These are phyloP conservation scores for Alloascoidea africana DNA, from an alignment of 805 yeast species.

Conservation along the genomic window DNA sequence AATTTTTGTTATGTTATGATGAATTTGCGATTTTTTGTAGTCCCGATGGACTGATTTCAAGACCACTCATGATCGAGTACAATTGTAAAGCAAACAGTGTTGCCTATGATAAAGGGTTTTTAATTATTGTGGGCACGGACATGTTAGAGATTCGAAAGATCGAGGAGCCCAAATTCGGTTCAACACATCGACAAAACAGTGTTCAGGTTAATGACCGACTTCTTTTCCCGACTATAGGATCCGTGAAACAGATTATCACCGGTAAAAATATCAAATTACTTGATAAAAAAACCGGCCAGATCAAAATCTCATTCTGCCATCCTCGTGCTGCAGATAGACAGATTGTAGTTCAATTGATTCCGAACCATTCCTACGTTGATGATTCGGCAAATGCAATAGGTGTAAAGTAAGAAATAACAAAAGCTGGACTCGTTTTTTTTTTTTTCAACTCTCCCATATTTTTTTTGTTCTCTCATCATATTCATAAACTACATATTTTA, in stretches of 20 bases:
- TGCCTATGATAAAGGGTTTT: conserved; percentile 28
- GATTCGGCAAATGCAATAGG: neutral
- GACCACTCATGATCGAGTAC: conserved; percentile 27
- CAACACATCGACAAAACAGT: conserved; percentile 7
- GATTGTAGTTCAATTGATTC: conserved; percentile 27
- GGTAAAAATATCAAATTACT: conserved; percentile 47
- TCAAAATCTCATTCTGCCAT: conserved; percentile 40
- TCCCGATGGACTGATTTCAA: conserved; percentile 16
- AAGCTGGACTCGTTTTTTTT: no score
- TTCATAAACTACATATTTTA: no score
- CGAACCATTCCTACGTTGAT: conserved; percentile 15
- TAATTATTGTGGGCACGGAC: conserved; percentile 45
- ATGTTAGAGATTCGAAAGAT: conserved; percentile 56
- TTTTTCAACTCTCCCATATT: no score
- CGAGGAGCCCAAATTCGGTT: conserved; percentile 29
- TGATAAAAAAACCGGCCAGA: conserved; percentile 22
- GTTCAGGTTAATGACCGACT: neutral
- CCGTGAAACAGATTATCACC: conserved; percentile 47
- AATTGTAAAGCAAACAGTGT: conserved; percentile 17
- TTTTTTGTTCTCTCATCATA: no score
- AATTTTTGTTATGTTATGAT: conserved; percentile 49
- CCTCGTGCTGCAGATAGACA: conserved; percentile 52
- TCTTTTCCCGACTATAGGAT: neutral
- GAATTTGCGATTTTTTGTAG: conserved; percentile 33
- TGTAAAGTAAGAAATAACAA: conserved; percentile 2